Conservation (phyloP, 441 rosid species). For the Populus hybrid region DNA sequence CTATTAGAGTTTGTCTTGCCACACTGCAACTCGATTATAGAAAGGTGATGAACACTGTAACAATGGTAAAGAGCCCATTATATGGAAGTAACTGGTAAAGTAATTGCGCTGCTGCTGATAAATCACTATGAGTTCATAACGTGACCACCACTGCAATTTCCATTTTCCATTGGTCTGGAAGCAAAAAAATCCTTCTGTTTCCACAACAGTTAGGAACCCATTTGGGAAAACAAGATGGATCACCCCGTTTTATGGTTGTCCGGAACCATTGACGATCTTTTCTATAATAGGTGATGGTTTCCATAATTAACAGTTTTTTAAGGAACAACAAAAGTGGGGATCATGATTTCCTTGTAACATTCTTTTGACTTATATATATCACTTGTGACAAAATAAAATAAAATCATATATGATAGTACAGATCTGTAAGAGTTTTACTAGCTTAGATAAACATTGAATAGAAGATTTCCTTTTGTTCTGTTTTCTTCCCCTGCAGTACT, state of each 20-base stretch:
- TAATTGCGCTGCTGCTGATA: background rate
- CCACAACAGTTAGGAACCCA: background rate
- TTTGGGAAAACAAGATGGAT: no score
- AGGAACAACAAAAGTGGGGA: background rate
- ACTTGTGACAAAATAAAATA: background rate
- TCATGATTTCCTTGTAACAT: background rate
- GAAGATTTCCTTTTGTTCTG: conserved; percentile 19
- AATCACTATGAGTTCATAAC: background rate
- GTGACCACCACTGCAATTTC: background rate
- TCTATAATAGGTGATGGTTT: background rate
- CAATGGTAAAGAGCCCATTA: background rate
- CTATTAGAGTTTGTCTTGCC: no score
- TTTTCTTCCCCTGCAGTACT: conserved; percentile 5
- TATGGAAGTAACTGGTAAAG: background rate
- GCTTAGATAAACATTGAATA: conserved; percentile 40
- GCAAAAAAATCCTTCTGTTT: background rate
- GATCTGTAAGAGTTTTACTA: background rate
- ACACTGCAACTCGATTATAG: background rate
- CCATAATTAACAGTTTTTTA: background rate
- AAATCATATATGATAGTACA: background rate
- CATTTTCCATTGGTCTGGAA: background rate
- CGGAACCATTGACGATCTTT: background rate
- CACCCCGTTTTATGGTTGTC: no score
- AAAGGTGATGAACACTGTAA: background rate
- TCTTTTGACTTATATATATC: background rate